Evolutionary conservation across 176 grass and related monocot genomes (phyloP), one percentile per base, ranked within the genome.

Genomic region (Oryza rufipogon): DNA sequence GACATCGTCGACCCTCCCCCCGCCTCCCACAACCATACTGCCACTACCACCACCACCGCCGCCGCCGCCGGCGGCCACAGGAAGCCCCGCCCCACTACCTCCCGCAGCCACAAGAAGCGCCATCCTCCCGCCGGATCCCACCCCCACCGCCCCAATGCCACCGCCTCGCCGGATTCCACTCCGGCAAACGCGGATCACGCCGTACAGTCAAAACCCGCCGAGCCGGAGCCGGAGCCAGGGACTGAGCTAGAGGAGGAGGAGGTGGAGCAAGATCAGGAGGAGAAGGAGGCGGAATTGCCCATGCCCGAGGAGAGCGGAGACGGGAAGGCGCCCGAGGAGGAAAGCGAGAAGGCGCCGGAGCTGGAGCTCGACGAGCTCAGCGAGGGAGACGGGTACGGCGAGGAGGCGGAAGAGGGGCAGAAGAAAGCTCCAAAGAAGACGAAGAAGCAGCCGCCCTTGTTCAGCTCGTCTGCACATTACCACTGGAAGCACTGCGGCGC

Each of bases 401-500:
- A 90, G 41, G 87, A 74, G 54, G 63, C 68, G 9, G 86, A 83
- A 42, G 66, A 14, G 75, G 71, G 30, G 19, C 91, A 88, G 86
- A 84, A 36, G 65, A 90, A 81, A 42, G 71, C 68, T 88, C 67
- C 78, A 44, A 91, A 78, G 82, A 89, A 86, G 85, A 87, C 76
- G 78, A 98, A 91, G 84, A 95, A 92, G 69, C 76, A 91, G 22
- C 87, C 87, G 28, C 89, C 96, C 81, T 85, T 98, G 75, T 98
- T 98, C 80, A 92, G 89, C 60, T 19, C 89, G 22, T 51, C 65
- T 0, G 74, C 74, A 42, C 93, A 74, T 65, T 95, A 95, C 85
- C 87, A 95, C 66, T 98, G 92, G 92, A 98, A 93, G 93, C 89
- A 89, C 63, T 98, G 96, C 36, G 25, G 87, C 26, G 79, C 82